Evolutionary conservation across 1,284 basidiomycete genomes (phyloP).

Genomic region (Violaceomyces palustris): DNA sequence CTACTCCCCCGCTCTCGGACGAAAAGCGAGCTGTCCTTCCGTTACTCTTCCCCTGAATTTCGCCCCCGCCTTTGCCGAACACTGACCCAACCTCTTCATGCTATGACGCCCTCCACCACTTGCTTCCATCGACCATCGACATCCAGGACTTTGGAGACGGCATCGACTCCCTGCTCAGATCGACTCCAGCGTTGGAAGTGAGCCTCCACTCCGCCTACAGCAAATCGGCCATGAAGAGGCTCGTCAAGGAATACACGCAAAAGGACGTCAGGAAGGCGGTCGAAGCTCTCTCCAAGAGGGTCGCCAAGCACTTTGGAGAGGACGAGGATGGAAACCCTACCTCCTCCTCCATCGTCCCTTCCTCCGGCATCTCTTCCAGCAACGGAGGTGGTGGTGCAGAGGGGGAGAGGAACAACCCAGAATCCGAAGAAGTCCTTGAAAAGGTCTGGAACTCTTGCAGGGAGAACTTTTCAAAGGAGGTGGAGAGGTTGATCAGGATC

Average conservation of each 20-base stretch:
- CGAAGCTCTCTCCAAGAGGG: constrained; percentile 79
- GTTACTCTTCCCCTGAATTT: constrained; percentile 3
- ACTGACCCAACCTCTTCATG: too few species aligned
- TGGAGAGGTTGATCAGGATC: constrained; percentile 18
- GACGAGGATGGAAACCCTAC: constrained; percentile 67
- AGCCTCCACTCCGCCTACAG: constrained; percentile 71
- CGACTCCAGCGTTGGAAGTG: constrained; percentile 74
- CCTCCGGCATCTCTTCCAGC: neutral
- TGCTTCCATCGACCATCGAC: too few species aligned
- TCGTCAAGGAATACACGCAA: constrained; percentile 74
- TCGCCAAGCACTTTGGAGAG: constrained; percentile 80
- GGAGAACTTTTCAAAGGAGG: constrained; percentile 23
- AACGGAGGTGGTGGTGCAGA: neutral
- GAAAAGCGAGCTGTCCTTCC: too few species aligned
- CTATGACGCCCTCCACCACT: too few species aligned
- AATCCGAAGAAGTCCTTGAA: constrained; percentile 16
- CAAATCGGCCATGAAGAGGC: constrained; percentile 72
- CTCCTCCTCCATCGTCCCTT: neutral
- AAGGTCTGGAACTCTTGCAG: constrained; percentile 31
- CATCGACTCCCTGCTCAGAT: constrained; percentile 76
- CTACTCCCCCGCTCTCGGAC: too few species aligned
- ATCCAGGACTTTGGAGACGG: constrained; percentile 90
- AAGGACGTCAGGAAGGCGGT: constrained; percentile 81
- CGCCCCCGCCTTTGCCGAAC: too few species aligned
- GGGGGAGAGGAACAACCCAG: constrained; percentile 3